Evolutionary conservation across 306 rosid genomes (phyloP).

Genomic region (Lithocarpus polystachyus): DNA sequence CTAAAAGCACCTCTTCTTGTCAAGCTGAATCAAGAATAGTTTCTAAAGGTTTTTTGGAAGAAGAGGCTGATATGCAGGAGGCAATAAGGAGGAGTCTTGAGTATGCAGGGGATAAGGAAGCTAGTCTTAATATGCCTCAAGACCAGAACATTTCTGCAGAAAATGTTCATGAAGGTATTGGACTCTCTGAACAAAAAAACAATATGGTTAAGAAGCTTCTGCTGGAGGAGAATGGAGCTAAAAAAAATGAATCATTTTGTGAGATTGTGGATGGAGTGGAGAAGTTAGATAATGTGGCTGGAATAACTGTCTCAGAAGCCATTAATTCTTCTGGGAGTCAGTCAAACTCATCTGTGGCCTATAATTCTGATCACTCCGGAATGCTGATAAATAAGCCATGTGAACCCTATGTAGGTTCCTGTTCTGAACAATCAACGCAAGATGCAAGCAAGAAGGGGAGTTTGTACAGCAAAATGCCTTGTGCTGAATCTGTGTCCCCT

Average conservation of each 20-base stretch:
- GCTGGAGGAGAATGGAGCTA: conserved; percentile 26
- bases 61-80: conserved; percentile 78
- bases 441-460: conserved; percentile 32
- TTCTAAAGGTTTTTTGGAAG: conserved; percentile 71
- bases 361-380: conserved; percentile 8
- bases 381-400: conserved; percentile 18
- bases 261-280: conserved; percentile 34
- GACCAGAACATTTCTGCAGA: conserved; percentile 28
- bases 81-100: conserved; percentile 90
- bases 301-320: conserved; percentile 23
- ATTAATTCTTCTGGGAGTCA: conserved; percentile 23
- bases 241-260: conserved; percentile 22
- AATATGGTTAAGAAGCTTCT: conserved; percentile 14
- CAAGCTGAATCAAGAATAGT: conserved; percentile 30
- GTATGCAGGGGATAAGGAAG: conserved; percentile 31
- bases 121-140: conserved; percentile 13
- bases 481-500: not conserved
- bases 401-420: conserved; percentile 12
- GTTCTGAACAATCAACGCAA: conserved; percentile 33
- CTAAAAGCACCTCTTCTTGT: conserved; percentile 29
- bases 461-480: conserved; percentile 20
- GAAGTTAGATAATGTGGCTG: conserved; percentile 28
- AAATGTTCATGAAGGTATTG: conserved; percentile 21
- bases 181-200: conserved; percentile 18
- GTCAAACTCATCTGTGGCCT: conserved; percentile 28